phyloP scores from a whole-genome alignment of 2,329 filamentous ascomycete species.

The Colletotrichum salicis region DNA sequence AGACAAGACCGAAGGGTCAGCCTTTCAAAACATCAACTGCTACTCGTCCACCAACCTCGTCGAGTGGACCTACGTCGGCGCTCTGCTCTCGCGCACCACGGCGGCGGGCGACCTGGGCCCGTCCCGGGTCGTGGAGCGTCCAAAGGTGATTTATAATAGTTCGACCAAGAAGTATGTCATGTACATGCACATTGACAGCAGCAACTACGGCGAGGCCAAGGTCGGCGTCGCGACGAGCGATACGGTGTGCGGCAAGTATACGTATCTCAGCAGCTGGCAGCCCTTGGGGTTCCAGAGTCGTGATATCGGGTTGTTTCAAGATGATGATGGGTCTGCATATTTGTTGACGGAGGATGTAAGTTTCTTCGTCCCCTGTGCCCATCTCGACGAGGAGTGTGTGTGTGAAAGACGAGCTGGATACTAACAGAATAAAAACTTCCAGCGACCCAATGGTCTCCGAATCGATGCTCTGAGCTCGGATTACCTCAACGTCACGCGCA shows the following conservation, averaged over 20 bases:
- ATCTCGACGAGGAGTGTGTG: background rate
- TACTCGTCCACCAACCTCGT: constrained; percentile 73
- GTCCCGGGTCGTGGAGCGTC: constrained; percentile 71
- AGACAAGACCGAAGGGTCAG: constrained; percentile 71
- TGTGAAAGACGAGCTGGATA: background rate
- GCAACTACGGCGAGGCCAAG: constrained; percentile 70
- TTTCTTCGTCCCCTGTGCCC: background rate
- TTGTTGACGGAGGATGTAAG: constrained; percentile 66
- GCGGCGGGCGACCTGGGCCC: constrained; percentile 68
- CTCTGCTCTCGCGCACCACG: constrained; percentile 63
- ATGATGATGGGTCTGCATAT: constrained; percentile 70
- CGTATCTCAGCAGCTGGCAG: constrained; percentile 46
- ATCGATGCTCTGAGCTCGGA: constrained; percentile 67
- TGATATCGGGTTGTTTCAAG: constrained; percentile 70
- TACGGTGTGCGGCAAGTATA: constrained; percentile 70
- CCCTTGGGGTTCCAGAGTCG: constrained; percentile 49
- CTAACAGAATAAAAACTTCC: background rate
- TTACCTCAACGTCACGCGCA: constrained; percentile 62
- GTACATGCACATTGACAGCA: constrained; percentile 75
- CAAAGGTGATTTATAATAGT: constrained; percentile 76
- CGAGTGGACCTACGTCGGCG: constrained; percentile 71
- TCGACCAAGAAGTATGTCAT: constrained; percentile 71
- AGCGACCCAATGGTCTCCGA: constrained; percentile 44
- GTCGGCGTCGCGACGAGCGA: constrained; percentile 71
- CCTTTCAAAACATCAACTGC: constrained; percentile 74